Evolutionary conservation across 768 basidiomycete species (phyloP), one percentile per base, ranked within the genome.

Genomic region (Strobilomyces echinocephalus): DNA sequence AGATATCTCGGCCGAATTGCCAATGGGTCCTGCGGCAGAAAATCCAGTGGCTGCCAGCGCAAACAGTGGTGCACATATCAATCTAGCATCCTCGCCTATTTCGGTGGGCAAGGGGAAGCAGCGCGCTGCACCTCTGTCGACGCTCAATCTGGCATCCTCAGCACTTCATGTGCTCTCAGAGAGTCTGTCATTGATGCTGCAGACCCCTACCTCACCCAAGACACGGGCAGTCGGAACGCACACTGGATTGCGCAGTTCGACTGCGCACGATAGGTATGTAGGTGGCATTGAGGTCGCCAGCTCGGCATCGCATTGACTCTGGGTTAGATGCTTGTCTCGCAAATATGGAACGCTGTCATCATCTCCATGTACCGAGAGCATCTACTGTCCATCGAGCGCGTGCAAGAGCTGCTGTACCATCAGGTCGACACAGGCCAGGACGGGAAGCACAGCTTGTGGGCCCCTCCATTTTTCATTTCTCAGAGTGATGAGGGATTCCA

Each of bases 341-440:
- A 97, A 73, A 95, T 99, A 51, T 98, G 97, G 97, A 99, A 99
- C 68, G 97, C 97, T 20, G 87, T 99, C 73, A 97, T 99, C 73
- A 98, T 99, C 61, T 98, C 95, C 14, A 99, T 99, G 97, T 99
- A 98, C 72, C 87, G 97, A 65, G 97, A 99, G 70, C 97, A 98
- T 68, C 71, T 99, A n/a, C 76, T 98, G 34, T 97, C 95, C 45
- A 99, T 99, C 65, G 94, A 97, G 62, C 97, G 98, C 63, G 95
- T 99, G 39, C 97, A 99, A 74, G 95, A 95, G 69, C 74, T 98
- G 11, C 82, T 98, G 10, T 98, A 99, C 62, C 97, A 98, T 70
- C 97, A 99, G 68, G 90, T 98, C 28, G 93, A 95, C 60, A 78
- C 81, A 4, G 84, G 83, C 31, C 76, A 78, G 48, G 91, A 91